Conservation (phyloP, 2,329 filamentous ascomycete species). For the Alternaria burnsii region DNA sequence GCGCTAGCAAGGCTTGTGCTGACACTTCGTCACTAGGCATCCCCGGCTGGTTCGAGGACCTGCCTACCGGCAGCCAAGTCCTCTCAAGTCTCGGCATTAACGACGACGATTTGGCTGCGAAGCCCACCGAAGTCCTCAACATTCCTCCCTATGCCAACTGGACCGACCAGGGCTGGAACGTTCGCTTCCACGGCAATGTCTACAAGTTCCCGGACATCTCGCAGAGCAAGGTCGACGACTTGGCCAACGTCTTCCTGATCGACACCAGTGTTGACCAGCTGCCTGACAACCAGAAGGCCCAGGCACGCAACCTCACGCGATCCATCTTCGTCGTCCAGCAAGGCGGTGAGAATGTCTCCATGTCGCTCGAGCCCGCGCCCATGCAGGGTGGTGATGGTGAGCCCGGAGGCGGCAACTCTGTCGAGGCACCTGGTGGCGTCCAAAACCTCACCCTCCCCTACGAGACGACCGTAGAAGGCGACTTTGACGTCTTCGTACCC, state of each 20-base stretch:
- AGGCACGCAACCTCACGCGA: slow-evolving; percentile 77
- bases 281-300: slow-evolving; percentile 65
- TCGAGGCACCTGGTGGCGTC: slow-evolving; percentile 65
- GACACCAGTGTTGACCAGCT: slow-evolving; percentile 69
- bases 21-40: slow-evolving; percentile 55
- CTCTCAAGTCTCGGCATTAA: slow-evolving; percentile 68
- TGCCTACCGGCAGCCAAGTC: slow-evolving; percentile 70
- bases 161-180: slow-evolving; percentile 79
- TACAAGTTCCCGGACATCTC: slow-evolving; percentile 78
- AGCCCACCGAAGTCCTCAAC: slow-evolving; percentile 75
- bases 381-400: slow-evolving; percentile 63
- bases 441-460: slow-evolving; percentile 72
- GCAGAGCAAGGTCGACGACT: slow-evolving; percentile 69
- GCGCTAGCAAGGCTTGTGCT: slow-evolving; percentile 32
- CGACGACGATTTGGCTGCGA: slow-evolving; percentile 65
- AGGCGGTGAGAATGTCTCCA: slow-evolving; percentile 67
- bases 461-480: slow-evolving; percentile 71
- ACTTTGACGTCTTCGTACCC: slow-evolving; percentile 75
- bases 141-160: slow-evolving; percentile 75
- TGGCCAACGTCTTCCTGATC: slow-evolving; percentile 76
- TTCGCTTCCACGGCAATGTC: slow-evolving; percentile 81
- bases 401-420: slow-evolving; percentile 59
- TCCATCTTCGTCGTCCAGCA: slow-evolving; percentile 81
- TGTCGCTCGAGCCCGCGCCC: slow-evolving; percentile 68
- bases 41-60: slow-evolving; percentile 69